Base-by-base conservation (phyloP, 1,139 yeast species). In the Suhomyces bokatorum region DNA sequence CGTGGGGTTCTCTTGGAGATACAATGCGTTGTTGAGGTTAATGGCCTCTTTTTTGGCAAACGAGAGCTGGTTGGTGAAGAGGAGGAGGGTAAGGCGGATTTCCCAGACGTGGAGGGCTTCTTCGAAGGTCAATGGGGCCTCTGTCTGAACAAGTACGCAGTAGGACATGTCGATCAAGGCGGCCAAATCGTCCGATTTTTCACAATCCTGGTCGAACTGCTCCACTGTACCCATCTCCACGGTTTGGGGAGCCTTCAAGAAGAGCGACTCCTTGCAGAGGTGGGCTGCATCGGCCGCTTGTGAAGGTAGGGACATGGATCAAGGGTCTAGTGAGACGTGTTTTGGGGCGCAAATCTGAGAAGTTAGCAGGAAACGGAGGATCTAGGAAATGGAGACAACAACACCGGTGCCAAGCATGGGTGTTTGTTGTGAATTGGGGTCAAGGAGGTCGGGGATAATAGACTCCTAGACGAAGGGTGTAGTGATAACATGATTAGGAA, bases 41-140 rank as follows among this genome's bases (percentile, higher is more conserved):
- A 70, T 59, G 12, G 75, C 76, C 50, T 73, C 78, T 30, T 59
- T 58, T 48, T 66, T 68, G 11, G 78, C 78, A 16, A 49, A 48
- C 1, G 51, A 50, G 17, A 70, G 55, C 33, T 63, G 63, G 46
- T 64, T 58, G 44, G 57, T 59, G 54, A 71, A 70, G 9, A 71
- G 42, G 14, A 61, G 60, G n/a, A 67, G 52, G 7, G 58, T 52
- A 26, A 73, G 56, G 17, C 78, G 53, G n/a, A 69, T 60, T 43
- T 70, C 70, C 78, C 78, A 73, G 16, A 71, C 39, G 40, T 53
- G 56, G 13, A 72, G 54, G 16, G 38, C 28, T 11, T 59, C 52
- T 22, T 41, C 43, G 11, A 39, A 32, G 9, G 41, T 32, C 15
- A 52, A 40, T 22, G 47, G 48, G 8, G 24, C 4, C 11, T 41